Percentiles rank a stretch among this genome's conserved stretches.
These are phyloP conservation scores for Anthracocystis walkeri DNA, from an alignment of 1,284 basidiomycete genomes.

Conservation along the genomic window DNA sequence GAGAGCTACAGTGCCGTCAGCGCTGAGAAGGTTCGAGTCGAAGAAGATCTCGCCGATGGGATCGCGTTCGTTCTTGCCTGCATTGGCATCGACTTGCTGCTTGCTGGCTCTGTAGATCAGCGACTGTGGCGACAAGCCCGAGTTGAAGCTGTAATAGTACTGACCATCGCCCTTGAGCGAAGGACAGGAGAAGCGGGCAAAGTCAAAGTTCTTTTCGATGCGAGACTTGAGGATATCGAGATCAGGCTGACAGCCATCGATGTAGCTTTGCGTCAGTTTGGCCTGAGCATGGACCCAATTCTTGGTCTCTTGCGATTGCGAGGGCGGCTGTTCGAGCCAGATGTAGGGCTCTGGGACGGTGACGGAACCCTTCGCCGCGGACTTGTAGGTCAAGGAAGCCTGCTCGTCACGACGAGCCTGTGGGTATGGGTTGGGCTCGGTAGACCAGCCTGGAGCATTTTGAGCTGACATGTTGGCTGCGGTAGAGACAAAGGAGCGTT, in stretches of 20 bases:
- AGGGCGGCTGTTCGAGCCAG: constrained; percentile 67
- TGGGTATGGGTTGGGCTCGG: constrained; percentile 59
- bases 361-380: constrained; percentile 56
- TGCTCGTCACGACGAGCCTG: constrained; percentile 60
- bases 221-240: constrained; percentile 59
- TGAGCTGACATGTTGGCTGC: constrained; percentile 19
- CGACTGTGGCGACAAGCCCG: constrained; percentile 64
- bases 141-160: constrained; percentile 67
- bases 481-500: constrained; percentile 8
- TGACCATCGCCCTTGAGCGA: constrained; percentile 61
- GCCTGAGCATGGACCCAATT: constrained; percentile 64
- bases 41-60: constrained; percentile 65
- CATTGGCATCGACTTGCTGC: constrained; percentile 47
- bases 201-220: constrained; percentile 63
- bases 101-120: constrained; percentile 59
- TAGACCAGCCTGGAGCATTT: constrained; percentile 59
- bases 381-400: constrained; percentile 58
- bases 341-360: constrained; percentile 65
- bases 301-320: constrained; percentile 63
- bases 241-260: constrained; percentile 56
- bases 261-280: constrained; percentile 56
- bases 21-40: constrained; percentile 63
- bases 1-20: constrained; percentile 65
- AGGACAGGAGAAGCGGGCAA: constrained; percentile 63
- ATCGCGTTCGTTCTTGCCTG: constrained; percentile 40